Percentiles rank a stretch among this genome's conserved stretches.
Evolutionary conservation across 192 early-diverging fungal species (phyloP).

Genomic region (Dimargaris xerosporica): DNA sequence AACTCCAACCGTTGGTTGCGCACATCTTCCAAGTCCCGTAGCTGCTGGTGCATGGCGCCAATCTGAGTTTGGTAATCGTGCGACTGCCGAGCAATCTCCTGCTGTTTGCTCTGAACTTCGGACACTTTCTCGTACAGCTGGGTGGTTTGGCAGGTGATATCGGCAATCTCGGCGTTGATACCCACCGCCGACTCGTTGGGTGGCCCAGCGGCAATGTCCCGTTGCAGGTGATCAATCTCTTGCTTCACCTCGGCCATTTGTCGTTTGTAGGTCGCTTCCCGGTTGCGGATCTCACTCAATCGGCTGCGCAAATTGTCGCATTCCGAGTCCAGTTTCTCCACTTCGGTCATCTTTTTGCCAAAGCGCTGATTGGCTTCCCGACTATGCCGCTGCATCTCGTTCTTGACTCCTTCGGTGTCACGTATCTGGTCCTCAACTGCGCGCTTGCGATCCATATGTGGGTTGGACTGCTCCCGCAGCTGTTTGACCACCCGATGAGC

Average conservation of each 20-base stretch:
- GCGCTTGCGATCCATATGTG: conserved; percentile 20
- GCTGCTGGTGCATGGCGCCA: conserved; percentile 22
- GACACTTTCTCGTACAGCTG: conserved; percentile 27
- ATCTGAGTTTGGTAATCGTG: conserved; percentile 20
- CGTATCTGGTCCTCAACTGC: conserved; percentile 12
- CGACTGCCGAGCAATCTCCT: conserved; percentile 18
- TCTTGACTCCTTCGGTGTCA: background rate
- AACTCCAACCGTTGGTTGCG: conserved; percentile 31
- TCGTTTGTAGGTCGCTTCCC: background rate
- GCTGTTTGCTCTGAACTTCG: conserved; percentile 27
- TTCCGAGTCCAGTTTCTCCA: conserved; percentile 19
- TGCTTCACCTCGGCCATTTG: conserved; percentile 17
- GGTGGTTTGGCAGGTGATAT: conserved; percentile 19
- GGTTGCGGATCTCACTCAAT: background rate
- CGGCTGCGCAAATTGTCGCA: conserved; percentile 13
- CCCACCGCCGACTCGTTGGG: conserved; percentile 11
- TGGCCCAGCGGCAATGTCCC: conserved; percentile 14
- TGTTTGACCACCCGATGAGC: conserved; percentile 24
- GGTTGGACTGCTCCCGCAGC: conserved; percentile 22
- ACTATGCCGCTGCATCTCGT: background rate
- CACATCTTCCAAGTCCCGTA: conserved; percentile 43
- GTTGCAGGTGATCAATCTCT: conserved; percentile 8
- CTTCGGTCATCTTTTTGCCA: conserved; percentile 16
- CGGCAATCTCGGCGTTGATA: conserved; percentile 17
- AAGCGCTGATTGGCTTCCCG: conserved; percentile 12